Conservation (phyloP, 2,329 filamentous ascomycete genomes). For the Aspergillus uvarum region DNA sequence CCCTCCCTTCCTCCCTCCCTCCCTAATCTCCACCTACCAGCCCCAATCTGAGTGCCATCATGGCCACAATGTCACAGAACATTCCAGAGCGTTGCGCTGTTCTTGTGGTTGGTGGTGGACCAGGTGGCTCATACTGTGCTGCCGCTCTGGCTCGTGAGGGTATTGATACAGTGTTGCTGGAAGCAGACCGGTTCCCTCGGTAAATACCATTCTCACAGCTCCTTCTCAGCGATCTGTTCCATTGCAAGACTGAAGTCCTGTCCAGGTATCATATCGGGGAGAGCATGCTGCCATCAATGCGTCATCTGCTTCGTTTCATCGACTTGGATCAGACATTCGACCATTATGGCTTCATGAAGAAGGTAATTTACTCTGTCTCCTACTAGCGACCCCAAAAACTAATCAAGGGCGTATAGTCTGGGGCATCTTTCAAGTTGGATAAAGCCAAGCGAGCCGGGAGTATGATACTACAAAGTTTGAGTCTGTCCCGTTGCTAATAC, state of each 20-base stretch:
- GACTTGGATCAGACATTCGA: slow-evolving; percentile 45
- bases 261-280: slow-evolving; percentile 41
- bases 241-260: not conserved
- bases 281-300: slow-evolving; percentile 40
- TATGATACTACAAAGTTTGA: not conserved
- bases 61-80: not conserved
- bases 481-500: not conserved
- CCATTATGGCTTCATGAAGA: slow-evolving; percentile 43
- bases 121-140: slow-evolving; percentile 49
- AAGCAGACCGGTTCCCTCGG: slow-evolving; percentile 47
- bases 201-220: slow-evolving; percentile 15
- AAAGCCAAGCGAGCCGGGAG: not conserved
- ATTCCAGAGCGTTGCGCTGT: slow-evolving; percentile 29
- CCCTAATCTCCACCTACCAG: not conserved
- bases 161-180: slow-evolving; percentile 47
- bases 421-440: not conserved
- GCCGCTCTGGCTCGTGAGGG: slow-evolving; percentile 47
- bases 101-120: slow-evolving; percentile 49
- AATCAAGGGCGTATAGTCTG: not conserved
- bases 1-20: not conserved
- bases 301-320: slow-evolving; percentile 48
- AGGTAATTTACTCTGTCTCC: slow-evolving; percentile 27
- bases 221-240: not conserved
- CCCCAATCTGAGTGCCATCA: not conserved
- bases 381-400: not conserved